phyloP scores from a whole-genome alignment of 2,329 filamentous ascomycete species.

The Dactylellina sp. region DNA sequence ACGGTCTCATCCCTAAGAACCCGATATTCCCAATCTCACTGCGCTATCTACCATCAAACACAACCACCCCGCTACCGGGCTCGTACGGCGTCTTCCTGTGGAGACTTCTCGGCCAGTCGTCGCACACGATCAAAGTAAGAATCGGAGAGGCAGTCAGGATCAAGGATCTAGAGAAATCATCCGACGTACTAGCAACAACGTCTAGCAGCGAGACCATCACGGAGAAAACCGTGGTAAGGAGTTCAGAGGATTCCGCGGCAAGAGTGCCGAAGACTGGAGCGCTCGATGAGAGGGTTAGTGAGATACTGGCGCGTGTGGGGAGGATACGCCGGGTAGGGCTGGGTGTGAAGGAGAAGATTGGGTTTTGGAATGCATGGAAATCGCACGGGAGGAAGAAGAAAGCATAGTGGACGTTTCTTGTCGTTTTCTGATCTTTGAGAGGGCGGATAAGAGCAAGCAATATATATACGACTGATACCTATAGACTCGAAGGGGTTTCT shows the following conservation, averaged over 20 bases:
- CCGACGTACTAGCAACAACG: constrained; percentile 50
- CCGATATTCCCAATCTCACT: constrained; percentile 92
- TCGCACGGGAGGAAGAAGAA: constrained; percentile 62
- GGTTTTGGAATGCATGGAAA: constrained; percentile 80
- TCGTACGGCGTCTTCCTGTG: constrained; percentile 81
- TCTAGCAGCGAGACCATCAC: constrained; percentile 60
- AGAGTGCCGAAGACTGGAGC: constrained; percentile 65
- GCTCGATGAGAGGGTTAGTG: constrained; percentile 78
- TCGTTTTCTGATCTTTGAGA: constrained; percentile 1
- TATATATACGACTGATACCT: constrained; percentile 26
- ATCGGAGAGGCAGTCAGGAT: constrained; percentile 81
- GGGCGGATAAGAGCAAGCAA: not conserved
- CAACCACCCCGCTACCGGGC: constrained; percentile 88
- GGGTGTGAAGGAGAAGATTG: constrained; percentile 82
- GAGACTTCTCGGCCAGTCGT: constrained; percentile 84
- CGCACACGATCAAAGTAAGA: constrained; percentile 88
- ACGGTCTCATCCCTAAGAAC: constrained; percentile 63
- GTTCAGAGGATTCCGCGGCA: constrained; percentile 18
- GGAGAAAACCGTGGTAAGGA: constrained; percentile 48
- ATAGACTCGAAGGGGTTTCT: constrained; percentile 27
- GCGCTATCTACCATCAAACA: constrained; percentile 86
- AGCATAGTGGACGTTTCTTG: constrained; percentile 4
- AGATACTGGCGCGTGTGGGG: constrained; percentile 86
- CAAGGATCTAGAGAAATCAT: constrained; percentile 59
- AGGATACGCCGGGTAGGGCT: constrained; percentile 89